Evolutionary conservation across 352 stramenopile species (phyloP).

Genomic region (Elongisporangium undulatum): DNA sequence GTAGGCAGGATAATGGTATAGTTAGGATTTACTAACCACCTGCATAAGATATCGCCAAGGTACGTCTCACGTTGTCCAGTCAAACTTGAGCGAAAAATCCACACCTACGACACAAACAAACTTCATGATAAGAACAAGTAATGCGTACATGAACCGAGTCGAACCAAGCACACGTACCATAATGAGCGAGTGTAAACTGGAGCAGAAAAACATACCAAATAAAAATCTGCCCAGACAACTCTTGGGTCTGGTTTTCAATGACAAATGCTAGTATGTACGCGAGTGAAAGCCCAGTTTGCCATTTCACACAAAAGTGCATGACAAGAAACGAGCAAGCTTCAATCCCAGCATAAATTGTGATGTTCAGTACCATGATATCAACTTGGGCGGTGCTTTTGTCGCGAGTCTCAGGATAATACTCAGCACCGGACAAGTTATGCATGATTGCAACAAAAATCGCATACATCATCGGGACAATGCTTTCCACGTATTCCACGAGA

Average conservation of each 20-base stretch:
- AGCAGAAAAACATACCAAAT: conserved; percentile 16
- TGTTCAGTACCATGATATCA: conserved; percentile 2
- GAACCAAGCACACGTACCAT: too few species aligned
- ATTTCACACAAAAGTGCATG: conserved; percentile 16
- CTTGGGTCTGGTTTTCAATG: conserved; percentile 20
- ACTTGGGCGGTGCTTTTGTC: conserved; percentile 6
- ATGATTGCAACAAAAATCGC: conserved; percentile 11
- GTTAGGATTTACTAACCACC: too few species aligned
- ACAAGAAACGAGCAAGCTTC: conserved; percentile 18
- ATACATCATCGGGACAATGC: background rate
- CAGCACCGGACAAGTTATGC: conserved; percentile 12
- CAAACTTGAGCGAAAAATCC: too few species aligned
- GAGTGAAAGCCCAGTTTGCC: conserved; percentile 13
- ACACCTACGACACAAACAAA: too few species aligned
- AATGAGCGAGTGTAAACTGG: conserved; percentile 9
- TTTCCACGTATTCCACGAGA: background rate
- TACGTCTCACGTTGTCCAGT: too few species aligned
- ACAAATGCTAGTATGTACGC: conserved; percentile 29
- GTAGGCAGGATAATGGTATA: too few species aligned
- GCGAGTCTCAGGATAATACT: conserved; percentile 24
- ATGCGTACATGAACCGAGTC: too few species aligned
- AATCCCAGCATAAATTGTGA: conserved; percentile 16
- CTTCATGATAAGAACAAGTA: too few species aligned
- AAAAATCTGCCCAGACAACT: conserved; percentile 18
- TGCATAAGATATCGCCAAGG: too few species aligned